A percentile compares a stretch with the other conserved stretches of the same genome.
These are phyloP conservation scores for Micromonas pusilla DNA, from an alignment of 139 green algal genomes.

Conservation along the genomic window DNA sequence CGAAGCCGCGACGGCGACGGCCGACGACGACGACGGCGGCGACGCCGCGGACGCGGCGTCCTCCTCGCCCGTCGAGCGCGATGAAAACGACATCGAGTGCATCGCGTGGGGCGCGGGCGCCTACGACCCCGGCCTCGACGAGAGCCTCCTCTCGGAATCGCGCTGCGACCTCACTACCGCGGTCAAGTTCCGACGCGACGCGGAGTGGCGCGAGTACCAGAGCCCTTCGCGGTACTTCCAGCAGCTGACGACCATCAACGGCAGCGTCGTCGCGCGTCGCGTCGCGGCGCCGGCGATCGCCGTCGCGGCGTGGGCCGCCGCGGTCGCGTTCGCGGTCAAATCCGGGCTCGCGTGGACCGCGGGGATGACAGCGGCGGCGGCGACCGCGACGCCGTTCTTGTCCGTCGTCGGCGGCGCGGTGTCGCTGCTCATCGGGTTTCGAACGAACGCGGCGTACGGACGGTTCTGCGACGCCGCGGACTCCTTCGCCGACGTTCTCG, in stretches of 20 bases:
- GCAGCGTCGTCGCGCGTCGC: neutral
- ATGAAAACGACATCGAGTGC: too few species aligned
- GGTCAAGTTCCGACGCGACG: neutral
- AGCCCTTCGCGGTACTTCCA: neutral
- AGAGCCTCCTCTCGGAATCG: neutral
- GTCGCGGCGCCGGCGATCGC: neutral
- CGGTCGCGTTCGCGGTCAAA: too few species aligned
- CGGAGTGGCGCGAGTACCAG: neutral
- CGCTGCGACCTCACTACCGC: neutral
- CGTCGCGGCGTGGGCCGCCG: neutral
- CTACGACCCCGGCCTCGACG: constrained; percentile 3
- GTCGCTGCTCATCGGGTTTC: constrained; percentile 53
- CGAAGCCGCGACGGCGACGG: too few species aligned
- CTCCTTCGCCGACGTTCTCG: constrained; percentile 34
- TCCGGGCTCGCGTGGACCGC: neutral
- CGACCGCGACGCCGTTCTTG: neutral
- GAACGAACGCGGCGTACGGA: constrained; percentile 54
- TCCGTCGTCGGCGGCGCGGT: constrained; percentile 9
- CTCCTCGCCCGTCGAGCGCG: too few species aligned
- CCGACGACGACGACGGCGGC: too few species aligned
- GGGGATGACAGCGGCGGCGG: neutral
- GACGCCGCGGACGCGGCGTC: too few species aligned
- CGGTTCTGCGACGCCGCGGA: constrained; percentile 43
- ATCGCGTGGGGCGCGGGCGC: too few species aligned
- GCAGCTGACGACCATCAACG: neutral